These are phyloP conservation scores for Flueggea neowawraea DNA, from an alignment of 441 rosid genomes.

Conservation along the genomic window DNA sequence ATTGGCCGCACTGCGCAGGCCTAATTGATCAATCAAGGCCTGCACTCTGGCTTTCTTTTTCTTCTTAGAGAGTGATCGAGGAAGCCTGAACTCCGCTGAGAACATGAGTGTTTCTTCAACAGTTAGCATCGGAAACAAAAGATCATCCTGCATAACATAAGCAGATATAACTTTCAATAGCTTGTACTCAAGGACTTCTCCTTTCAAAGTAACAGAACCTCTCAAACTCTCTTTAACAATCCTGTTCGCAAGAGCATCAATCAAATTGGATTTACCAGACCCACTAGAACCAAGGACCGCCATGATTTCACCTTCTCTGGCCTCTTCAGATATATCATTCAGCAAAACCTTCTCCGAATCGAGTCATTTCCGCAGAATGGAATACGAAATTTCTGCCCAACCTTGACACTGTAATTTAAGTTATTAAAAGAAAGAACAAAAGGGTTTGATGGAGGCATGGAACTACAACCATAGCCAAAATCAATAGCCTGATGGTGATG, in stretches of 20 bases:
- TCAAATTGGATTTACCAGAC: conserved; percentile 69
- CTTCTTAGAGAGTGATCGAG: conserved; percentile 51
- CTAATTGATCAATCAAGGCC: conserved; percentile 68
- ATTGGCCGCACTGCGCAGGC: conserved; percentile 55
- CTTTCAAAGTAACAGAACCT: conserved; percentile 71
- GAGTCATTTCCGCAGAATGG: conserved; percentile 21
- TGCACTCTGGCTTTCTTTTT: conserved; percentile 65
- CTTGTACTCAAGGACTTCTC: conserved; percentile 62
- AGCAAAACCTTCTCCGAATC: conserved; percentile 39
- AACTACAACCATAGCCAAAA: conserved; percentile 26
- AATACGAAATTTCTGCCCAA: conserved; percentile 24
- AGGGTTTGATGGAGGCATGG: conserved; percentile 31
- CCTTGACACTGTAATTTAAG: conserved; percentile 55
- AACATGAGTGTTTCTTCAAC: conserved; percentile 87
- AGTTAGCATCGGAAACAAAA: conserved; percentile 79
- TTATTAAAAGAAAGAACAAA: conserved; percentile 61
- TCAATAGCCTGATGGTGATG: conserved; percentile 36
- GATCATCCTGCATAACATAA: conserved; percentile 91
- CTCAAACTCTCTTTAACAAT: conserved; percentile 58
- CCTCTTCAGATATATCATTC: conserved; percentile 55
- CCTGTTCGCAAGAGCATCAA: conserved; percentile 68
- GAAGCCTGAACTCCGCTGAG: conserved; percentile 75
- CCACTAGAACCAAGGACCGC: conserved; percentile 83
- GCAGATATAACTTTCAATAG: conserved; percentile 80
- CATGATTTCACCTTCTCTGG: conserved; percentile 77